Percentiles rank a stretch among this genome's conserved stretches.
Evolutionary conservation across 805 yeast species (phyloP).

Genomic region (Nematodospora valgi): DNA sequence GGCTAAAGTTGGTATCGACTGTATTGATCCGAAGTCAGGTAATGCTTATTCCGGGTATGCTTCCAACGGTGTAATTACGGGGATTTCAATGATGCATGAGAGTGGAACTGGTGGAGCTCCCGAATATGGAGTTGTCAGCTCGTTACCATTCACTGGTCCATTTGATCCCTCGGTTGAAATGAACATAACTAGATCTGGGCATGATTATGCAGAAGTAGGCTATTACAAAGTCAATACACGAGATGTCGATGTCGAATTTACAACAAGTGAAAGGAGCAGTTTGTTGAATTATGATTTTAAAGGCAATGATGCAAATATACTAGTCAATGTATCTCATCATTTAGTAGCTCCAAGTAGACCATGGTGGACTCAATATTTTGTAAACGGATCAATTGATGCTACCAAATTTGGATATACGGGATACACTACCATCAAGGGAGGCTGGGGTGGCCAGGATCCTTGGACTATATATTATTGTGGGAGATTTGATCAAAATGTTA

Average conservation of each 20-base stretch:
- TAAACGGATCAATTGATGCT: slow-evolving; percentile 19
- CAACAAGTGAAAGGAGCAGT: slow-evolving; percentile 25
- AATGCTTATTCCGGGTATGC: slow-evolving; percentile 34
- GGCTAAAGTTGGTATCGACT: slow-evolving; percentile 35
- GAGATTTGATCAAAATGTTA: slow-evolving; percentile 19
- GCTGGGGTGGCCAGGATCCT: slow-evolving; percentile 27
- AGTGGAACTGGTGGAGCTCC: slow-evolving; percentile 41
- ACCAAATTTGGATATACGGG: slow-evolving; percentile 20
- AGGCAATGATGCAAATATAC: slow-evolving; percentile 12
- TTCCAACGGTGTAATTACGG: slow-evolving; percentile 25
- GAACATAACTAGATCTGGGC: slow-evolving; percentile 11
- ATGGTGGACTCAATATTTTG: slow-evolving; percentile 30
- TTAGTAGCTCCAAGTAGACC: slow-evolving; percentile 23
- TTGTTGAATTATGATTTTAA: slow-evolving; percentile 21
- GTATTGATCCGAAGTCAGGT: slow-evolving; percentile 15
- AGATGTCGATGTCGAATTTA: slow-evolving; percentile 22
- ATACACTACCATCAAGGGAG: slow-evolving; percentile 21
- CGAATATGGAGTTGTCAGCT: slow-evolving; percentile 31
- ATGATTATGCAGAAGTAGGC: slow-evolving; percentile 23
- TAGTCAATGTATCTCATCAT: slow-evolving; percentile 28
- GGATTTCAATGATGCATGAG: slow-evolving; percentile 36
- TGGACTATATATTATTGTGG: slow-evolving; percentile 30
- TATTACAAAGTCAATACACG: slow-evolving; percentile 19
- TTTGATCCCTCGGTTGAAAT: slow-evolving; percentile 13
- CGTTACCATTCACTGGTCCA: slow-evolving; percentile 21